Percentiles rank a stretch among this genome's conserved stretches.
Evolutionary conservation across 352 stramenopile genomes (phyloP).

Genomic region (Phytopythium ostracodes): DNA sequence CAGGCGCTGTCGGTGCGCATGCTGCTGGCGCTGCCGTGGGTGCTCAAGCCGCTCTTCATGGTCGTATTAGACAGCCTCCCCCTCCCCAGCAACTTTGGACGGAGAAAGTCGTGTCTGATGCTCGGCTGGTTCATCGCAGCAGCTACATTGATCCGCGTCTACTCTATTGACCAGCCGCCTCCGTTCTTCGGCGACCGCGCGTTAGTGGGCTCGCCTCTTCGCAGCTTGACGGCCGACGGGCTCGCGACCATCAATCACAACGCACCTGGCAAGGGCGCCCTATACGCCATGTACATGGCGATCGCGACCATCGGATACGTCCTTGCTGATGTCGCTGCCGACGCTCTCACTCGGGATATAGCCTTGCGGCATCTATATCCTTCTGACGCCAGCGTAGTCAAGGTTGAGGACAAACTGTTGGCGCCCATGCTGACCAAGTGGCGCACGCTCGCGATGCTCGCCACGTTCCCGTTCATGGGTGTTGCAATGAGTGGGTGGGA

Average conservation of each 20-base stretch:
- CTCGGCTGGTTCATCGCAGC: conserved; percentile 41
- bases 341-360: conserved; percentile 48
- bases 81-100: conserved; percentile 14
- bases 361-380: conserved; percentile 15
- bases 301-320: conserved; percentile 72
- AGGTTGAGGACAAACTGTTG: conserved; percentile 20
- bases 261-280: conserved; percentile 30
- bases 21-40: conserved; percentile 47
- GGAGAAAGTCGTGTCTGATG: conserved; percentile 24
- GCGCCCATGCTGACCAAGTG: conserved; percentile 30
- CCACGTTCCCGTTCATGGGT: conserved; percentile 51
- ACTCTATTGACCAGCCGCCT: conserved; percentile 31
- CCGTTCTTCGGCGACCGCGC: conserved; percentile 42
- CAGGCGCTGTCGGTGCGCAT: conserved; percentile 47
- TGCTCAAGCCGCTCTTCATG: conserved; percentile 42
- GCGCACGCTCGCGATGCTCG: conserved; percentile 29
- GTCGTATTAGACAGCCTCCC: conserved; percentile 35
- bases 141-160: conserved; percentile 24
- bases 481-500: conserved; percentile 49
- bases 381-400: not conserved
- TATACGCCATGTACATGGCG: conserved; percentile 64
- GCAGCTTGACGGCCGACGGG: conserved; percentile 22
- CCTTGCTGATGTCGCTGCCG: conserved; percentile 68
- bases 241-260: conserved; percentile 35
- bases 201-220: conserved; percentile 20